Percentiles rank a stretch among this genome's conserved stretches.
Conservation (phyloP, 2,329 filamentous ascomycete genomes). For the Drechslerella coelobrocha region DNA sequence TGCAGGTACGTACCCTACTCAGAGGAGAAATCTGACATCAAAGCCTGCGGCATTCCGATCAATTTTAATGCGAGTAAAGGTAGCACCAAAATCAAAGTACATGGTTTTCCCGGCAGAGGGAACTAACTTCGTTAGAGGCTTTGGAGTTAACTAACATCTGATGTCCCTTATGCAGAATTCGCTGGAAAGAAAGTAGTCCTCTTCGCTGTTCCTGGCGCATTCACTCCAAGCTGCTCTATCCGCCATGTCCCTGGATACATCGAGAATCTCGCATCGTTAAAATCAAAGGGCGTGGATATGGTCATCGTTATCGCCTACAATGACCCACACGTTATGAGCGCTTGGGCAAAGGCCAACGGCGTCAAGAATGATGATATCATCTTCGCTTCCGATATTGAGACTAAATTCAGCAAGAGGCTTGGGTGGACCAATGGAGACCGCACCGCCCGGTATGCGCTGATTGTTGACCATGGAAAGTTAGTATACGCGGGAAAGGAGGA, state of each 20-base stretch:
- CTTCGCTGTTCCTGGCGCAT: slow-evolving; percentile 75
- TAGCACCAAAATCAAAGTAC: slow-evolving; percentile 59
- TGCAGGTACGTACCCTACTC: slow-evolving; percentile 77
- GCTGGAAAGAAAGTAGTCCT: slow-evolving; percentile 74
- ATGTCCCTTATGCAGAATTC: slow-evolving; percentile 66
- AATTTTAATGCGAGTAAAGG: slow-evolving; percentile 78
- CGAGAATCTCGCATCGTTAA: slow-evolving; percentile 72
- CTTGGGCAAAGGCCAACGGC: slow-evolving; percentile 86
- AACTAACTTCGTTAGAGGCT: too few species aligned
- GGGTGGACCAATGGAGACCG: slow-evolving; percentile 78
- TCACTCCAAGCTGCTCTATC: slow-evolving; percentile 85
- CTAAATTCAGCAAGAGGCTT: slow-evolving; percentile 77
- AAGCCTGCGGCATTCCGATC: slow-evolving; percentile 77
- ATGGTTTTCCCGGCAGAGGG: too few species aligned
- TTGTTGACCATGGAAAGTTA: slow-evolving; percentile 83
- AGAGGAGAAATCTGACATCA: slow-evolving; percentile 71
- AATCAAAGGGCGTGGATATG: slow-evolving; percentile 80
- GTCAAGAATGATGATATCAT: slow-evolving; percentile 76
- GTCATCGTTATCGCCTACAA: slow-evolving; percentile 84
- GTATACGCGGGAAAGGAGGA: slow-evolving; percentile 79
- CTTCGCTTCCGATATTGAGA: slow-evolving; percentile 73
- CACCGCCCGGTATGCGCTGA: slow-evolving; percentile 78
- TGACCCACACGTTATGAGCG: slow-evolving; percentile 85
- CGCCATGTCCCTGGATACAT: slow-evolving; percentile 83
- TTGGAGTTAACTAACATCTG: too few species aligned